These are phyloP conservation scores for Apophysomyces trapeziformis DNA, from an alignment of 371 early-diverging fungal species.

Conservation along the genomic window DNA sequence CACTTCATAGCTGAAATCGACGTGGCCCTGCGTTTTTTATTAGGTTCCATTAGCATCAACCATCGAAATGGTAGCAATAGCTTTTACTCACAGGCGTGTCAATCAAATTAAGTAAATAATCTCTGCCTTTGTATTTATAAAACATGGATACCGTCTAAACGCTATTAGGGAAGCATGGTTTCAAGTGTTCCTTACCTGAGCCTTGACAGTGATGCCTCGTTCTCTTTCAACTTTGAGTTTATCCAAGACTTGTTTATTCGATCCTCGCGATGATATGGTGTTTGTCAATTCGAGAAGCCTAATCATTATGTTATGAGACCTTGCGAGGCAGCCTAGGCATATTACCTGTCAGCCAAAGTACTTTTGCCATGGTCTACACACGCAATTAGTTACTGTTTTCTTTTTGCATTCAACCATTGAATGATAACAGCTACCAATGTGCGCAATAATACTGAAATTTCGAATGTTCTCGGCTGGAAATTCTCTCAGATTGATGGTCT, in stretches of 20 bases:
- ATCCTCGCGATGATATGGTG: constrained; percentile 69
- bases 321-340: background rate
- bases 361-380: constrained; percentile 88
- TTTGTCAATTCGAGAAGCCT: constrained; percentile 82
- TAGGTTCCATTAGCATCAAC: background rate
- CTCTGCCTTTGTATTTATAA: constrained; percentile 71
- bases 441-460: constrained; percentile 97
- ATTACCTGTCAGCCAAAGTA: constrained; percentile 88
- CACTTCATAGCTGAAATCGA: constrained; percentile 92
- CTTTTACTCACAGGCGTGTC: constrained; percentile 77
- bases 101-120: constrained; percentile 85
- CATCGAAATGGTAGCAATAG: background rate
- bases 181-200: constrained; percentile 66
- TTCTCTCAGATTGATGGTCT: constrained; percentile 51
- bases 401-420: too few relatives aligned
- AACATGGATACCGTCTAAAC: constrained; percentile 87
- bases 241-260: constrained; percentile 92
- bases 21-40: constrained; percentile 60
- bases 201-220: constrained; percentile 97
- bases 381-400: too few relatives aligned
- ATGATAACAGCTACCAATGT: constrained; percentile 69
- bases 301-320: background rate
- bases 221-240: constrained; percentile 95
- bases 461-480: constrained; percentile 85
- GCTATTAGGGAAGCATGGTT: background rate